Base-by-base conservation (phyloP, 2,329 filamentous ascomycete species). In the Neofusicoccum umdonicola region DNA sequence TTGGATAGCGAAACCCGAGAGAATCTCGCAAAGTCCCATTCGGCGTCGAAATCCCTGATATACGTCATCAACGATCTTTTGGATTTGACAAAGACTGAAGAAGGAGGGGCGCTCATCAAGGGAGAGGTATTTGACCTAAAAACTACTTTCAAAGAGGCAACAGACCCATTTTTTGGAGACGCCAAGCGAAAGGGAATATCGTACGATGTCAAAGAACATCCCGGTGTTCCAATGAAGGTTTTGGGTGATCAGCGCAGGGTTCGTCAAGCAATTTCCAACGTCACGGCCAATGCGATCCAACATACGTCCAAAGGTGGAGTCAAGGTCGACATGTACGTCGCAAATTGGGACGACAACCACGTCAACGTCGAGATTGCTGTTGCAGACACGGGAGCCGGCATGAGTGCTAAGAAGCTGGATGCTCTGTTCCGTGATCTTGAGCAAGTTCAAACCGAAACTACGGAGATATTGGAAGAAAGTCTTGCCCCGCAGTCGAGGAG, bases 1-100 rank as follows among this genome's bases (percentile, higher is more conserved):
- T 80, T 97, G 3, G 93, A 96, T 68, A 81, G 86, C 15, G 93
- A 96, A 72, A 96, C 91, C 0, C 83, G 93, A 19, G 93, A 97
- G 4, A 96, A 95, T 66, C 80, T 97, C 5, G 85, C 90, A 0
- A 90, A 88, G 69, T 96, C 93, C 0, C 91, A 97, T 73, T 96
- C 92, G 0, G 93, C 93, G 3, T 97, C 93, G 0, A 96, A 96
- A 72, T 96, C 92, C 0, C 80, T 97, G 31, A 94, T 97, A 4
- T 96, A 96, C 73, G 92, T 96, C 9, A 97, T 97, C 78, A 97
- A 97, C 68, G 93, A 97, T 73, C 82, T 97, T 1, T 82, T 97
- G 0, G 93, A 97, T 72, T 80, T 97, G 35, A 96, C 93, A 0
- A 95, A 96, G 72, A 90, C 90, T 0, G 93, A 96, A 74, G 90